Evolutionary conservation across 805 yeast species (phyloP).

Genomic region (Schwanniomyces pseudopolymorphus): DNA sequence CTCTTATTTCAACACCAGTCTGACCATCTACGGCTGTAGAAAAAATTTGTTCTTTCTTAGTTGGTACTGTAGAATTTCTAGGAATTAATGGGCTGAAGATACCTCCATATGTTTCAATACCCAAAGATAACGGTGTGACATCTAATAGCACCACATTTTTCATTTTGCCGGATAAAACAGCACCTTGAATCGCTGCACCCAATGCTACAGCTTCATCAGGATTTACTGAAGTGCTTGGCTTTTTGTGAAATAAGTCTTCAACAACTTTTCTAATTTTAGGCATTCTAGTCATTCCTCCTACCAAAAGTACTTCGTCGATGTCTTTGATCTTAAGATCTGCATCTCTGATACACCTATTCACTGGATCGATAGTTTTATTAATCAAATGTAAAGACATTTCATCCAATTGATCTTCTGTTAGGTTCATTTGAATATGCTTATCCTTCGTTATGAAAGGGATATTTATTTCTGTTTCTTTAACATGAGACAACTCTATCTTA

Average conservation of each 20-base stretch:
- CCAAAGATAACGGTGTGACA: conserved; percentile 80
- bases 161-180: conserved; percentile 79
- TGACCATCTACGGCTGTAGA: conserved; percentile 85
- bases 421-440: conserved; percentile 55
- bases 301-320: conserved; percentile 72
- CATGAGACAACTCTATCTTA: conserved; percentile 73
- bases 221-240: conserved; percentile 71
- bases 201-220: conserved; percentile 94
- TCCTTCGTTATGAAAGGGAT: conserved; percentile 68
- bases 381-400: conserved; percentile 64
- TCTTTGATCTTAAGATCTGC: conserved; percentile 66
- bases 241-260: conserved; percentile 54
- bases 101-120: conserved; percentile 85
- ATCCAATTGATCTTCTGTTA: conserved; percentile 71
- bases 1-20: conserved; percentile 78
- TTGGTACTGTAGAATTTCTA: conserved; percentile 75
- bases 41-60: conserved; percentile 68
- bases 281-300: conserved; percentile 92
- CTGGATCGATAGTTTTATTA: conserved; percentile 68
- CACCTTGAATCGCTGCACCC: conserved; percentile 91
- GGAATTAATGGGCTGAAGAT: conserved; percentile 77
- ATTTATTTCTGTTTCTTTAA: conserved; percentile 57
- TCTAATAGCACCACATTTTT: conserved; percentile 75
- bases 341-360: conserved; percentile 70
- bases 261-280: conserved; percentile 72